phyloP scores from a whole-genome alignment of 805 yeast species.

The Kuraishia cidri region DNA sequence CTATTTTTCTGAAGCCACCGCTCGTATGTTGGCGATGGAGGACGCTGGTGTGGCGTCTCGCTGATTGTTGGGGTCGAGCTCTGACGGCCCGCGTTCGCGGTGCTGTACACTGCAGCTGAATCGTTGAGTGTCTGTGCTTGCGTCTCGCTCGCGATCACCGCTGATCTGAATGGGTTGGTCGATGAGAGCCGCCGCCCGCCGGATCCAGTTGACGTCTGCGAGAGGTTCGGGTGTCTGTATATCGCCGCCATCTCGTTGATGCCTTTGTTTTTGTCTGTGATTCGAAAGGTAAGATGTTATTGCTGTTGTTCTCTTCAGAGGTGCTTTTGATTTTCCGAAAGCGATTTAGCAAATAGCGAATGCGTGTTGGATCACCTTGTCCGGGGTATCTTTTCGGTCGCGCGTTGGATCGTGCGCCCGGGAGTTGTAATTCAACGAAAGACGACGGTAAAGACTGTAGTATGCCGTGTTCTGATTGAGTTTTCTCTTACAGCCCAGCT shows the following conservation, averaged over 20 bases:
- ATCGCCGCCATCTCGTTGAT: slow-evolving; percentile 6
- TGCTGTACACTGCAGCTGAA: slow-evolving; percentile 11
- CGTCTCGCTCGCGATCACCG: too few relatives aligned
- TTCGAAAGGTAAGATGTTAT: neutral
- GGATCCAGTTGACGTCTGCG: slow-evolving; percentile 25
- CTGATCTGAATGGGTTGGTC: slow-evolving; percentile 66
- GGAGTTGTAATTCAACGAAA: too few relatives aligned
- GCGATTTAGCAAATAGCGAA: too few relatives aligned
- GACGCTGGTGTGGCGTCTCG: slow-evolving; percentile 17
- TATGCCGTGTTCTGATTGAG: too few relatives aligned
- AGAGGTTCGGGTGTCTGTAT: slow-evolving; percentile 21
- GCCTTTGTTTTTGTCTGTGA: neutral
- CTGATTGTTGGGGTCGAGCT: slow-evolving; percentile 12
- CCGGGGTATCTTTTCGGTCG: too few relatives aligned
- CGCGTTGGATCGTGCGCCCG: too few relatives aligned
- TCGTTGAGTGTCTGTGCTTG: too few relatives aligned
- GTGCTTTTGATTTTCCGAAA: too few relatives aligned
- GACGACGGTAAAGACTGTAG: too few relatives aligned
- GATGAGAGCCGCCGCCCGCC: slow-evolving; percentile 39
- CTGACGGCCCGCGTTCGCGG: slow-evolving; percentile 6
- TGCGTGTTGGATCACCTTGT: too few relatives aligned
- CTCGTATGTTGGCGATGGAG: slow-evolving; percentile 29
- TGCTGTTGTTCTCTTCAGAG: neutral
- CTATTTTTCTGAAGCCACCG: slow-evolving; percentile 48
- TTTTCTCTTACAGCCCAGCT: too few relatives aligned